Evolutionary conservation across 1,284 basidiomycete species (phyloP).

Genomic region (Fomes fomentarius): DNA sequence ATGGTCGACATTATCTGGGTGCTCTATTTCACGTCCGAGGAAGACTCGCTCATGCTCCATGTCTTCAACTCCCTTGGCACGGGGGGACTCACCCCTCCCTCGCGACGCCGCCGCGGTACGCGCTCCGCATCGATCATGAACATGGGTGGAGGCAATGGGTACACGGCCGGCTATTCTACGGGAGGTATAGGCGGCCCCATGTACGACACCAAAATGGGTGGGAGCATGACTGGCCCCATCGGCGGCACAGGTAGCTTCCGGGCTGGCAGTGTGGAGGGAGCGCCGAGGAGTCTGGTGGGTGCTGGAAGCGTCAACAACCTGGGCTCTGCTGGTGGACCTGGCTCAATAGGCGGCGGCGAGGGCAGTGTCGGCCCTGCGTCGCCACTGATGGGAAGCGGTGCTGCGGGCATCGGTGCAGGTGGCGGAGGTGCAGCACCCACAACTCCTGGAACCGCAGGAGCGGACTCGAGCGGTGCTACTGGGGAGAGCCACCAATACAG

Average conservation of each 20-base stretch:
- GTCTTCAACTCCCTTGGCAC: slow-evolving; percentile 88
- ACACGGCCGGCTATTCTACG: slow-evolving; percentile 51
- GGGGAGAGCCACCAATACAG: slow-evolving; percentile 61
- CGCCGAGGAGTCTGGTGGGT: slow-evolving; percentile 47
- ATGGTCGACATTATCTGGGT: slow-evolving; percentile 95
- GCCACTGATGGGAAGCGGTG: slow-evolving; percentile 62
- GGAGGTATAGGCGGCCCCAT: slow-evolving; percentile 63
- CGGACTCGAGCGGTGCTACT: slow-evolving; percentile 25
- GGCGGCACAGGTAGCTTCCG: slow-evolving; percentile 69
- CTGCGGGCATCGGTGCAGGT: slow-evolving; percentile 60
- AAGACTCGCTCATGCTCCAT: slow-evolving; percentile 84
- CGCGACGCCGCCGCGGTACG: slow-evolving; percentile 63
- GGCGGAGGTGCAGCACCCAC: slow-evolving; percentile 27
- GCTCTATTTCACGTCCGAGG: slow-evolving; percentile 95
- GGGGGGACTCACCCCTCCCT: slow-evolving; percentile 82
- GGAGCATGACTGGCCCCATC: slow-evolving; percentile 48
- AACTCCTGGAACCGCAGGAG: slow-evolving; percentile 25
- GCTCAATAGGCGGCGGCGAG: slow-evolving; percentile 50
- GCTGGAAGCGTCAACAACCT: slow-evolving; percentile 43
- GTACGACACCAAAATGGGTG: slow-evolving; percentile 61
- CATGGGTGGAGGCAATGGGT: slow-evolving; percentile 64
- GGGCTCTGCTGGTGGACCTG: slow-evolving; percentile 40
- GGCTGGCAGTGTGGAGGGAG: slow-evolving; percentile 40
- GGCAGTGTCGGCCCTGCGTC: slow-evolving; percentile 53
- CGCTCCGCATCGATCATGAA: slow-evolving; percentile 62